Conservation (phyloP, 306 rosid species). For the Trifolium pratense region DNA sequence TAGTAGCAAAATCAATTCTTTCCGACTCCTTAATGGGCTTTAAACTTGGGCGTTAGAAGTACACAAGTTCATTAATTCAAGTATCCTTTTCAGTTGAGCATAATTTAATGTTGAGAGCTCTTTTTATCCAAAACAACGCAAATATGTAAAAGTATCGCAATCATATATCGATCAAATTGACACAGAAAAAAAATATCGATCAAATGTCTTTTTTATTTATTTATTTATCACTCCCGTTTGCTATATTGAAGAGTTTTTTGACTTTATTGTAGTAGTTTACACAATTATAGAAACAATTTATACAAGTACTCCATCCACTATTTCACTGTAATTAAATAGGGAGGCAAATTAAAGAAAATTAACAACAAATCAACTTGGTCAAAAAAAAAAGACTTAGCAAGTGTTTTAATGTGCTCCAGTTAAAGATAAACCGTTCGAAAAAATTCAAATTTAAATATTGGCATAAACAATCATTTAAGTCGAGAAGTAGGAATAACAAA, state of each 20-base stretch:
- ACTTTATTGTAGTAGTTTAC: constrained; percentile 8
- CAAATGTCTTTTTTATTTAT: background rate
- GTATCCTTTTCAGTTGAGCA: constrained; percentile 7
- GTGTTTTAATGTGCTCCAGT: too few relatives aligned
- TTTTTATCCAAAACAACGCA: constrained; percentile 9
- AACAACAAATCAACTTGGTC: too few relatives aligned
- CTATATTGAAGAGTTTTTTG: background rate
- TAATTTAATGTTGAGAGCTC: constrained; percentile 10
- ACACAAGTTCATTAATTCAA: constrained; percentile 1
- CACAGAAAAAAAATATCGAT: too few relatives aligned
- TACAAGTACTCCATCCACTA: background rate
- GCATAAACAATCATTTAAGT: too few relatives aligned
- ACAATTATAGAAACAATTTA: constrained; percentile 19
- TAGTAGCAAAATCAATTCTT: background rate
- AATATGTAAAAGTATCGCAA: background rate
- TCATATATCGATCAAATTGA: too few relatives aligned
- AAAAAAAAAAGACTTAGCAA: too few relatives aligned
- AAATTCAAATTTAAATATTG: too few relatives aligned
- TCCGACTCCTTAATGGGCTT: background rate
- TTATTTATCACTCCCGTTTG: constrained; percentile 10
- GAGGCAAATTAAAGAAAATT: too few relatives aligned
- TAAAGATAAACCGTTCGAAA: too few relatives aligned
- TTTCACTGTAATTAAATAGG: background rate
- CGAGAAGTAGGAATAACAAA: too few relatives aligned
- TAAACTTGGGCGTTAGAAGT: constrained; percentile 15